A percentile compares a stretch with the other conserved stretches of the same genome.
Conservation (phyloP, 1,284 basidiomycete genomes). For the Bondarzewia mesenterica region DNA sequence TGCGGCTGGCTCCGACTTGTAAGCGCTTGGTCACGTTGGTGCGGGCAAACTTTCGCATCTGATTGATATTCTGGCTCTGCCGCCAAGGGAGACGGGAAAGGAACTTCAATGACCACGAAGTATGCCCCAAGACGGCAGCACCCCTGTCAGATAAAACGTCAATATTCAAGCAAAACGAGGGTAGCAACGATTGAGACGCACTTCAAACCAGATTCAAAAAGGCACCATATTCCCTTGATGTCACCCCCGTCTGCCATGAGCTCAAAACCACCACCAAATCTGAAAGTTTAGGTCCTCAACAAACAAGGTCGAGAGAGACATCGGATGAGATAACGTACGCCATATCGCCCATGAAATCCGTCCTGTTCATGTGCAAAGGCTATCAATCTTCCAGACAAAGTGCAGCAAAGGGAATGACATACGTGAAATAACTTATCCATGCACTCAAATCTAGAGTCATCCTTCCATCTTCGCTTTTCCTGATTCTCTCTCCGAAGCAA, state of each 20-base stretch:
- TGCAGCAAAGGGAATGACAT: neutral
- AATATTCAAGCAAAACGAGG: neutral
- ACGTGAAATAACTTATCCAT: constrained; percentile 16
- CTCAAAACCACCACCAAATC: constrained; percentile 15
- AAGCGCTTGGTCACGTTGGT: constrained; percentile 2
- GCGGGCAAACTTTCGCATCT: constrained; percentile 3
- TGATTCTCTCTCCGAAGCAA: neutral
- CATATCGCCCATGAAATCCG: constrained; percentile 16
- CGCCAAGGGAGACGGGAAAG: constrained; percentile 1
- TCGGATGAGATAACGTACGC: constrained; percentile 8
- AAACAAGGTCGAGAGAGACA: neutral
- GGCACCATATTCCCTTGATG: constrained; percentile 3
- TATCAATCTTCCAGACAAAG: neutral
- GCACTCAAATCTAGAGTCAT: constrained; percentile 2
- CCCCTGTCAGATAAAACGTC: neutral
- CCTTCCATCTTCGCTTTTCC: neutral
- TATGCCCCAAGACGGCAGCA: constrained; percentile 3
- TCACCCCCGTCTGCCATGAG: constrained; percentile 11
- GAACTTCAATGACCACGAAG: constrained; percentile 2
- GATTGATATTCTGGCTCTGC: neutral
- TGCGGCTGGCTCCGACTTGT: constrained; percentile 13
- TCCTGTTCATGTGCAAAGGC: constrained; percentile 3
- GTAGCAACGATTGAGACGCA: neutral
- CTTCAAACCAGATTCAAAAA: constrained; percentile 6
- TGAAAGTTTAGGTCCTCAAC: neutral